Conservation (phyloP, 495 filamentous ascomycete genomes). For the Penicillium cataractarum region DNA sequence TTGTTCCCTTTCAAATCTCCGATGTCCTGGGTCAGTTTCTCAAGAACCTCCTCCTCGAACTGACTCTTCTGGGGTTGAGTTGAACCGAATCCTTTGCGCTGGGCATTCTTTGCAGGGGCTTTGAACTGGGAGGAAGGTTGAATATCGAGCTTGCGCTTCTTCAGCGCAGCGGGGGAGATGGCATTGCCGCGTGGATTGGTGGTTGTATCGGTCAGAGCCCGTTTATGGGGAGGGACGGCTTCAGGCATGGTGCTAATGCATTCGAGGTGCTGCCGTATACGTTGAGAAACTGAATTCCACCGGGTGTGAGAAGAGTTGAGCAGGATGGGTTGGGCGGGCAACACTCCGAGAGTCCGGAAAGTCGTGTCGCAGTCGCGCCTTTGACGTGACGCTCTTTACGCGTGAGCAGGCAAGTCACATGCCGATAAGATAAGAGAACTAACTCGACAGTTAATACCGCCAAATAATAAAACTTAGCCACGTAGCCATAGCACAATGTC, state of each 20-base stretch:
- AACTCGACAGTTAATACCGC: not conserved
- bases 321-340: slow-evolving; percentile 23
- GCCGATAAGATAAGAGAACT: slow-evolving; percentile 25
- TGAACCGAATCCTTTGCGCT: slow-evolving; percentile 64
- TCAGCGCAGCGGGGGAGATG: slow-evolving; percentile 57
- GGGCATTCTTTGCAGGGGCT: slow-evolving; percentile 60
- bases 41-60: slow-evolving; percentile 92
- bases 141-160: slow-evolving; percentile 78
- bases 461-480: not conserved
- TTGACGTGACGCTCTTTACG: slow-evolving; percentile 35
- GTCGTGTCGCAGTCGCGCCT: slow-evolving; percentile 29
- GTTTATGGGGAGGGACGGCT: slow-evolving; percentile 58
- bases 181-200: slow-evolving; percentile 51
- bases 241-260: slow-evolving; percentile 50
- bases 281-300: not conserved
- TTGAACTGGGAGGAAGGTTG: slow-evolving; percentile 55
- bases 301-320: not conserved
- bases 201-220: slow-evolving; percentile 61
- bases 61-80: slow-evolving; percentile 82
- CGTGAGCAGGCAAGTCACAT: slow-evolving; percentile 34
- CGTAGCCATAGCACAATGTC: not conserved
- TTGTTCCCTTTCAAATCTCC: slow-evolving; percentile 79
- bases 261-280: slow-evolving; percentile 17
- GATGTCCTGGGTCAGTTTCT: slow-evolving; percentile 93
- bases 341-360: slow-evolving; percentile 10